Conservation (phyloP, 768 basidiomycete species). For the Leccinum olivaceopallidum region DNA sequence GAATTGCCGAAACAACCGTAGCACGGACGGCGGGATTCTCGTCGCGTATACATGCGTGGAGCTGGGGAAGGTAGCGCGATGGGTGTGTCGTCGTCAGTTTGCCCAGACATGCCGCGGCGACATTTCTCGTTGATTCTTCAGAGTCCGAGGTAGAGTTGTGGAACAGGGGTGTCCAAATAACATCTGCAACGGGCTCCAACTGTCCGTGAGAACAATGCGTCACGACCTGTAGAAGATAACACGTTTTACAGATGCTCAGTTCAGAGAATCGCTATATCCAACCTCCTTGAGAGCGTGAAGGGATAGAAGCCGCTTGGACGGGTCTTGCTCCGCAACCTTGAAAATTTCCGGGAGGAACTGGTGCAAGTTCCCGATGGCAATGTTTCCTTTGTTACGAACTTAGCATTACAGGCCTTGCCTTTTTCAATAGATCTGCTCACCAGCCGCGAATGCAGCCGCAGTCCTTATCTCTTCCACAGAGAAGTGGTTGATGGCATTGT, state of each 20-base stretch:
- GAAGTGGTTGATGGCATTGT: conserved; percentile 71
- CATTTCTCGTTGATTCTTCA: conserved; percentile 91
- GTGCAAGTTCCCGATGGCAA: conserved; percentile 90
- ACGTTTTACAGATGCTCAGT: not conserved
- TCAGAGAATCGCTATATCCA: conserved; percentile 9
- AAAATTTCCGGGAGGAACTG: conserved; percentile 87
- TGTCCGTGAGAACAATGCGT: conserved; percentile 86
- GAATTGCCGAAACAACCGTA: conserved; percentile 89
- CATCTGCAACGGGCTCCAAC: conserved; percentile 83
- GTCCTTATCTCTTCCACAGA: conserved; percentile 76
- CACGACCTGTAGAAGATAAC: conserved; percentile 60
- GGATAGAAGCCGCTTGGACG: conserved; percentile 78
- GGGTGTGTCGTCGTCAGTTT: conserved; percentile 94
- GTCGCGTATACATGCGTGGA: conserved; percentile 80
- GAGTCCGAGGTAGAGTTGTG: conserved; percentile 79
- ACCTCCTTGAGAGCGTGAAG: conserved; percentile 95
- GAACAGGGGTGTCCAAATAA: conserved; percentile 91
- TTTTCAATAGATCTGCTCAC: conserved; percentile 41
- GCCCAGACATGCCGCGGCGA: conserved; percentile 94
- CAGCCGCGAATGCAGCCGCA: conserved; percentile 93
- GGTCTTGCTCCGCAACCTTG: conserved; percentile 70
- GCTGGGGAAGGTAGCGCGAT: conserved; percentile 85
- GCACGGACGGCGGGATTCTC: conserved; percentile 72
- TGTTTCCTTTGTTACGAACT: conserved; percentile 65
- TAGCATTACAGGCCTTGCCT: not conserved